Evolutionary conservation across 176 grass and related monocot species (phyloP), one percentile per base, ranked within the genome.

Genomic region (Ampelocalamus luodianensis): DNA sequence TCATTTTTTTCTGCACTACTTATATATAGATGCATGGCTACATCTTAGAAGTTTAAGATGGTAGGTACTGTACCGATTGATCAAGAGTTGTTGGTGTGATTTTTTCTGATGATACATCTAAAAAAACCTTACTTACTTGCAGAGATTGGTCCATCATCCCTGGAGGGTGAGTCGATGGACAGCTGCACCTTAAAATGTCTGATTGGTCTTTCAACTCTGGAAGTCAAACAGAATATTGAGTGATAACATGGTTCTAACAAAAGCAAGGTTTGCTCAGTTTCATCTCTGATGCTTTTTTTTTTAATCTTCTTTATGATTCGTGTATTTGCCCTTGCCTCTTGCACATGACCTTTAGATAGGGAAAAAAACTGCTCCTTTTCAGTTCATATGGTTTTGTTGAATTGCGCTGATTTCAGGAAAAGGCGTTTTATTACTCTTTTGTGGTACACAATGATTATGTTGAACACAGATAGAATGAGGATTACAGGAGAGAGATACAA

Each of bases 71-170:
- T 70, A 77, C 64, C 11, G 23, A 85, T 77, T 63, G 36, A 82
- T 77, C 44, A n/a, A n/a, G 66, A 73, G 66, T 26, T 17, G 12
- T 76, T 39, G 79, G 37, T 77, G 22, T 44, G 58, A 24, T 67
- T 50, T 82, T 82, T 72, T 72, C 78, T 86, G 72, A 86, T 36
- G 43, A 55, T 29, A 26, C 36, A n/a, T 38, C 14, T 55, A 78
- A 82, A 82, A 71, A 27, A 53, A 70, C 55, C 81, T 60, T 82
- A 58, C 72, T 38, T 37, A 58, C 46, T 72, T 77, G 56, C 65
- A 90, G 79, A 78, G 79, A 65, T 42, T 82, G 46, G 83, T 12
- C 72, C 55, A 82, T 81, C 66, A 38, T 73, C 83, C 72, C 79
- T 59, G 58, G 56, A 86, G 66, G 37, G 44, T 46, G 83, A 65